Evolutionary conservation across 208 protist genomes (phyloP), one percentile per base, ranked within the genome.

Genomic region (Acanthamoeba triangularis): DNA sequence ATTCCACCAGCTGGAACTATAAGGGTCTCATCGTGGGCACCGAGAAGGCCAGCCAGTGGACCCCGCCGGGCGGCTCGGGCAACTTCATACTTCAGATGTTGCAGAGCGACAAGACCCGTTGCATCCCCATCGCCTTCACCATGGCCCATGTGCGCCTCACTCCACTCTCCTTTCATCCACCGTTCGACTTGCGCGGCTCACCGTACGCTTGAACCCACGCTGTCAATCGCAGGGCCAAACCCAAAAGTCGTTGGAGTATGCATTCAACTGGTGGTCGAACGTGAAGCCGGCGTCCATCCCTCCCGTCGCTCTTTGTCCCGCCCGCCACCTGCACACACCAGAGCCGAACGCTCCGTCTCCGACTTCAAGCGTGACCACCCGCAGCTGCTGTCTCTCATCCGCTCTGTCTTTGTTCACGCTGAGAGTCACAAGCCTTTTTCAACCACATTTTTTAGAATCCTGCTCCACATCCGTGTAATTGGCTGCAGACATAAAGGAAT

Each of bases 31-130:
- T 52, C 20, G 37, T 82, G 41, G 74, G 74, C 37, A 82, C 25
- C 74, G 74, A 82, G 74, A 82, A 82, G 41, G 74, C 74, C 33
- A 49, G 74, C 41, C 13, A 52, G 74, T 82, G 74, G 74, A 30
- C 74, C 3, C 6, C 5, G 41, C 4, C n/a, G 23, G 23, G 25
- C 41, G 18, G 1, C 20, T 5, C 69, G 69, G 69, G 37, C 74
- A 82, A 82, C 74, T 54, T 82, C 74, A 44, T 82, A 23, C 37
- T 82, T 20, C 37, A 82, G 25, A 44, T 82, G 20, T 13, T 52
- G 41, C 37, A n/a, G 20, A 52, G 23, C 41, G 74, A 82, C 74
- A 44, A 30, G 41, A 52, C 35, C 18, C 74, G 74, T 49, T 82
- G 74, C 74, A 82, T 82, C 25, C 74, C 74, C 13, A 44, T 82